Percentiles rank a stretch among this genome's conserved stretches.
phyloP scores from a whole-genome alignment of 164 flowering plant genomes.

The Nelumbo lutea region DNA sequence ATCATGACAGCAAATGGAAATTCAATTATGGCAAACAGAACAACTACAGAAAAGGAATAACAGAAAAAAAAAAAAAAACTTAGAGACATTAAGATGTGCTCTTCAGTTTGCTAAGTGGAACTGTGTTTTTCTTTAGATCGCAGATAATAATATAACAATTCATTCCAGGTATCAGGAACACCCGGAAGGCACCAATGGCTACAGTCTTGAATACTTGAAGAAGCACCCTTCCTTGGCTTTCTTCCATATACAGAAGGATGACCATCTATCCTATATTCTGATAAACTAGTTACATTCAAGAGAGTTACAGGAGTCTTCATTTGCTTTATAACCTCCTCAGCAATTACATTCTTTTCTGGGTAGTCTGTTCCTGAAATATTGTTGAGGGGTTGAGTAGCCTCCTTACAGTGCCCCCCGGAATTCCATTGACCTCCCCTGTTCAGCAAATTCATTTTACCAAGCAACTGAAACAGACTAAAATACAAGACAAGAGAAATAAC shows the following conservation, averaged over 20 bases:
- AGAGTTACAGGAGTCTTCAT: constrained; percentile 76
- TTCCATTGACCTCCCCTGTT: constrained; percentile 90
- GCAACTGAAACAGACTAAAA: neutral
- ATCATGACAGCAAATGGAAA: neutral
- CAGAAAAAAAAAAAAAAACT: neutral
- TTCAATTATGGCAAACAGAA: neutral
- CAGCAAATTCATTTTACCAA: constrained; percentile 6
- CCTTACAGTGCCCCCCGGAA: constrained; percentile 80
- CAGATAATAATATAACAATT: constrained; percentile 66
- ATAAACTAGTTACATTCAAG: constrained; percentile 63
- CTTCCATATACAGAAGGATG: constrained; percentile 86
- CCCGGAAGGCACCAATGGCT: constrained; percentile 99
- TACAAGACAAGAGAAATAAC: neutral
- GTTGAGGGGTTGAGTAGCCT: constrained; percentile 59
- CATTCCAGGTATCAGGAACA: constrained; percentile 94
- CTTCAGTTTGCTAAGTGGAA: constrained; percentile 5
- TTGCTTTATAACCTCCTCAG: constrained; percentile 55
- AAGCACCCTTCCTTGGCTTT: constrained; percentile 26
- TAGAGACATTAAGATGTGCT: neutral
- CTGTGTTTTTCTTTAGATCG: constrained; percentile 21
- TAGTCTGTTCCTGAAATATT: constrained; percentile 22
- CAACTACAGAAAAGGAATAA: neutral
- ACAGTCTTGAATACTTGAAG: constrained; percentile 65
- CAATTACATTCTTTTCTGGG: constrained; percentile 56
- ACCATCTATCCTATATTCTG: constrained; percentile 79